These are phyloP conservation scores for Favolaschia claudopus DNA, from an alignment of 768 basidiomycete species.

Conservation along the genomic window DNA sequence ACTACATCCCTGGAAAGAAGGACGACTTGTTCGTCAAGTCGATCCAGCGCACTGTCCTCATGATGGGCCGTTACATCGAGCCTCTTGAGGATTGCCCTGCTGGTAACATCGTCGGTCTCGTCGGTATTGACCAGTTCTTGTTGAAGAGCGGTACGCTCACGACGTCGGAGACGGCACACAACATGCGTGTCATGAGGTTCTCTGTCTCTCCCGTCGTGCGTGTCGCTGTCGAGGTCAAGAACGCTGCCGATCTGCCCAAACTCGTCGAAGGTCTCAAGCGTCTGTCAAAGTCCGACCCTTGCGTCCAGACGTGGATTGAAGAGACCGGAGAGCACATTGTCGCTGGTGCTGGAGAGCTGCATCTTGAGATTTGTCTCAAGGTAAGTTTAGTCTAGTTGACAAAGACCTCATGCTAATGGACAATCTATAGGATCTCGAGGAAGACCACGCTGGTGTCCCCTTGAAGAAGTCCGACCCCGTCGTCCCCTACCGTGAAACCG, in stretches of 20 bases:
- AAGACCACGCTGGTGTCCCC: slow-evolving; percentile 99
- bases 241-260: slow-evolving; percentile 98
- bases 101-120: slow-evolving; percentile 98
- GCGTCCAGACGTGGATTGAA: slow-evolving; percentile 93
- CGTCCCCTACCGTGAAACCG: slow-evolving; percentile 97
- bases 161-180: slow-evolving; percentile 97
- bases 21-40: slow-evolving; percentile 98
- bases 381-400: slow-evolving; percentile 43
- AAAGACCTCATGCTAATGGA: slow-evolving; percentile 11
- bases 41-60: slow-evolving; percentile 97
- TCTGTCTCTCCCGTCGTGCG: slow-evolving; percentile 99
- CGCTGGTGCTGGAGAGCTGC: slow-evolving; percentile 98
- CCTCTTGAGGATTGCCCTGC: slow-evolving; percentile 99
- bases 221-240: slow-evolving; percentile 99
- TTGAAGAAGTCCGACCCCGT: slow-evolving; percentile 98
- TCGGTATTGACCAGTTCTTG: slow-evolving; percentile 99
- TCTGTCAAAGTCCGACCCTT: slow-evolving; percentile 99
- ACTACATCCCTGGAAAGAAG: slow-evolving; percentile 98
- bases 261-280: slow-evolving; percentile 99
- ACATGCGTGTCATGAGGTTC: slow-evolving; percentile 99
- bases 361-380: slow-evolving; percentile 99
- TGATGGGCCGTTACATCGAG: slow-evolving; percentile 99
- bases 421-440: slow-evolving; percentile 85
- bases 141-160: slow-evolving; percentile 99
- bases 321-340: slow-evolving; percentile 98